Evolutionary conservation across 2,329 filamentous ascomycete species (phyloP).

Genomic region (Pseudohalonectria lignicola): DNA sequence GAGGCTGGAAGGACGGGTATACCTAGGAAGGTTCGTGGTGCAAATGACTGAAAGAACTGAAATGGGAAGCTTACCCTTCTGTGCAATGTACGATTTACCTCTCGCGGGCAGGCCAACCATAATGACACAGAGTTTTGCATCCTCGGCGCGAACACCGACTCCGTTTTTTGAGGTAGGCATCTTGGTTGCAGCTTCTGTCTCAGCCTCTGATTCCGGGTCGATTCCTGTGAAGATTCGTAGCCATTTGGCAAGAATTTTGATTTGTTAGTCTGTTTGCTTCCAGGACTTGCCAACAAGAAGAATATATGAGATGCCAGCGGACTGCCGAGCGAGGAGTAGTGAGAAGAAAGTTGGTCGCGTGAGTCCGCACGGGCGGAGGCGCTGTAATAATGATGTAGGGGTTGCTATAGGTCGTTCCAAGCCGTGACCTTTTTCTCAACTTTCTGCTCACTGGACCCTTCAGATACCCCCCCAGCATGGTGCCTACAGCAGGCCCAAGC

Average conservation of each 20-base stretch:
- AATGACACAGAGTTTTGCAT: constrained; percentile 93
- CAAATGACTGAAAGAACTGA: no score
- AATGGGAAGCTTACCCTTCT: constrained; percentile 90
- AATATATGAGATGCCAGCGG: no score
- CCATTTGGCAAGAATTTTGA: background rate
- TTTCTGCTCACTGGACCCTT: no score
- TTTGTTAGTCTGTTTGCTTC: background rate
- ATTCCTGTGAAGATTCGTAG: background rate
- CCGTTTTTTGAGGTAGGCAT: constrained; percentile 49
- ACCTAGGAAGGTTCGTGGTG: no score
- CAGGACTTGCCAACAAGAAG: no score
- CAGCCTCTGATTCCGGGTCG: background rate
- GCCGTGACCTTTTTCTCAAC: no score
- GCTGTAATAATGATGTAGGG: no score
- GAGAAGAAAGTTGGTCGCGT: background rate
- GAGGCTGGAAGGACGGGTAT: no score
- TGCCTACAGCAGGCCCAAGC: no score
- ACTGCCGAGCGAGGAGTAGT: background rate
- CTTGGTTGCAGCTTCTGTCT: constrained; percentile 3
- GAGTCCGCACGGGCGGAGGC: background rate
- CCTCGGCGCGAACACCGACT: constrained; percentile 76
- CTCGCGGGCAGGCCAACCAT: constrained; percentile 96
- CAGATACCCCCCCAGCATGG: no score
- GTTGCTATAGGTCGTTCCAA: no score
- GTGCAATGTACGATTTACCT: constrained; percentile 95